Base-by-base conservation (phyloP, 2,329 filamentous ascomycete species). In the Diaporthe vaccinii region DNA sequence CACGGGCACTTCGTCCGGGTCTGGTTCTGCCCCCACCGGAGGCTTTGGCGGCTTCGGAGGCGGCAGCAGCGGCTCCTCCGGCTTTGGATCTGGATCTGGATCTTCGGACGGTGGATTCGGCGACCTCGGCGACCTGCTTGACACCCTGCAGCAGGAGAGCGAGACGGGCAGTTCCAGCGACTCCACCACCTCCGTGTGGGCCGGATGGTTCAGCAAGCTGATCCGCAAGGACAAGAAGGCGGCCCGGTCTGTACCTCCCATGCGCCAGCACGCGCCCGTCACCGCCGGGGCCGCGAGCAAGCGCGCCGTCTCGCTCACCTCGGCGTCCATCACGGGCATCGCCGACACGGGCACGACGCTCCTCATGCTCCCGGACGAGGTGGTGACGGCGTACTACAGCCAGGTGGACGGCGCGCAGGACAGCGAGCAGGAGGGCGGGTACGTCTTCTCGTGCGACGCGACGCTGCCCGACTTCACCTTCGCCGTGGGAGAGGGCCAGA, bases 271-370 rank as follows among this genome's bases (percentile, higher is more conserved):
- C 71, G 57, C 73, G 5, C 67, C 65, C 31, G 59, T 62, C 58
- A 58, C 68, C n/a, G 57, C 58, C 20, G 57, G 51, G 5, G 31
- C 28, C 53, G 34, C 58, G 12, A 39, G 46, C 59, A 73, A 75
- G 73, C 73, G 73, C n/a, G 69, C 61, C 28, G 69, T 53, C 17
- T 31, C 69, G 41, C 84, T 85, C 49, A 82, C 81, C 39, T 79
- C 46, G 12, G 28, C 69, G 17, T 58, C 76, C 65, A 74, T 77
- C 46, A 81, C 79, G 15, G 84, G 86, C 7, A 88, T 89, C 71
- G 84, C 84, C 12, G 88, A 89, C 79, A 89, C 88, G 3, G 88
- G 88, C 22, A 88, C 87, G 8, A 86, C 87, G 22, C 82, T 89
- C 59, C 84, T 89, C 82, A 81, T 89, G 49, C 82, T 87, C 41